Evolutionary conservation across 2,329 filamentous ascomycete species (phyloP), one percentile per base, ranked within the genome.

Genomic region (Aspergillus vadensis): DNA sequence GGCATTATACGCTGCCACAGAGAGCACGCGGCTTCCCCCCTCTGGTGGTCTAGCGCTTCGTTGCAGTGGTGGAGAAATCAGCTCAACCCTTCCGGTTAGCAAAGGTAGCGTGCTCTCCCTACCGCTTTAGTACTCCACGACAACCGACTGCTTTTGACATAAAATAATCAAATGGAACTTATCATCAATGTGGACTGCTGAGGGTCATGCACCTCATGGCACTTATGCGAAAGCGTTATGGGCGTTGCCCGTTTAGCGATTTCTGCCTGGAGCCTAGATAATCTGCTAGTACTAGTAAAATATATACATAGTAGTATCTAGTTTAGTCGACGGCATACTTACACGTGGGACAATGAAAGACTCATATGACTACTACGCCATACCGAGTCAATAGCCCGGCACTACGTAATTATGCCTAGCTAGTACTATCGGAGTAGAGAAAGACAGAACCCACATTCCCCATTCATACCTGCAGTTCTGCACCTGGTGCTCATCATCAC

Each of bases 341-440:
- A 50, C 47, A 50, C 47, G 47, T 50, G 47, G 47, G 47, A 50
- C 15, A 50, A 27, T 50, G 47, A 27, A 27, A 50, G 47, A 32
- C 32, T 36, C 14, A 50, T 50, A 27, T 10, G 25, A 17, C 23
- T 32, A 25, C 12, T 49, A 30, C 23, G n/a, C 23, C 25, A 50
- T 50, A 15, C 47, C n/a, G 27, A 50, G 47, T 50, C 47, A 50
- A 50, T 50, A 50, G 47, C 47, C 47, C 47, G 47, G 47, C 47
- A 50, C 47, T 50, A 50, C 47, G 47, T 30, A 50, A 50, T 50
- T 50, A 27, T 50, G 25, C 25, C 47, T 50, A 50, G 15, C 15
- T 50, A 50, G 15, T 30, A 49, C 44, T 15, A 30, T 25, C 44
- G 23, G 44, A 23, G 44, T 27, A 44, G 41, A 17, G 19, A 27